These are phyloP conservation scores for Manihot esculenta DNA, from an alignment of 441 rosid genomes.

Conservation along the genomic window DNA sequence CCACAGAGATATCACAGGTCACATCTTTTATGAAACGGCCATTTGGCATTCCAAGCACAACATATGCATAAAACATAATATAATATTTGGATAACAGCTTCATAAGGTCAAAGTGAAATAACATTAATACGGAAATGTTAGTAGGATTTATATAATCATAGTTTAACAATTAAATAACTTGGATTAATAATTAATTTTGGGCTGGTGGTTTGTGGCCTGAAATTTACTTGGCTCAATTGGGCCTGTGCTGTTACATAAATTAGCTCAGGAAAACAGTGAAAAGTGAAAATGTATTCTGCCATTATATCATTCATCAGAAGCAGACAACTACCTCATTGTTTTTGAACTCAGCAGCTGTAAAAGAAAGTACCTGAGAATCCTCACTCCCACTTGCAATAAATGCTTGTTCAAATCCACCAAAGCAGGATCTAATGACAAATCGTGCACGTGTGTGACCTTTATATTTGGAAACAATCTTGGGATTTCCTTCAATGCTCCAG, in stretches of 20 bases:
- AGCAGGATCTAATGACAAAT: conserved; percentile 65
- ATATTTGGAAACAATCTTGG: conserved; percentile 47
- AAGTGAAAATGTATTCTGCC: background rate
- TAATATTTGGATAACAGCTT: background rate
- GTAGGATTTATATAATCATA: no score
- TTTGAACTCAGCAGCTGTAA: background rate
- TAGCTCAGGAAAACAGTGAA: background rate
- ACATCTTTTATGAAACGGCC: background rate
- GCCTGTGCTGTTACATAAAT: background rate
- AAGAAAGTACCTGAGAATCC: conserved; percentile 55
- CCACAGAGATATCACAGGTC: no score
- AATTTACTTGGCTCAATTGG: no score
- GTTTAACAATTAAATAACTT: no score
- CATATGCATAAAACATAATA: background rate
- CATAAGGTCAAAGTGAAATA: conserved; percentile 1
- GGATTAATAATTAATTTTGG: no score
- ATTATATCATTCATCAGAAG: conserved; percentile 1
- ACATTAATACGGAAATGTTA: background rate
- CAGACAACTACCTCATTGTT: background rate
- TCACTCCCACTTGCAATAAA: conserved; percentile 80
- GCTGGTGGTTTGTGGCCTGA: no score
- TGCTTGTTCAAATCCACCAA: conserved; percentile 65
- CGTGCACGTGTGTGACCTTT: conserved; percentile 59
- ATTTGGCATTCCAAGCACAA: background rate
- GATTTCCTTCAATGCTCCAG: conserved; percentile 55